Evolutionary conservation across 495 filamentous ascomycete species (phyloP), one percentile per base, ranked within the genome.

Genomic region (Lichenothelia convexa): DNA sequence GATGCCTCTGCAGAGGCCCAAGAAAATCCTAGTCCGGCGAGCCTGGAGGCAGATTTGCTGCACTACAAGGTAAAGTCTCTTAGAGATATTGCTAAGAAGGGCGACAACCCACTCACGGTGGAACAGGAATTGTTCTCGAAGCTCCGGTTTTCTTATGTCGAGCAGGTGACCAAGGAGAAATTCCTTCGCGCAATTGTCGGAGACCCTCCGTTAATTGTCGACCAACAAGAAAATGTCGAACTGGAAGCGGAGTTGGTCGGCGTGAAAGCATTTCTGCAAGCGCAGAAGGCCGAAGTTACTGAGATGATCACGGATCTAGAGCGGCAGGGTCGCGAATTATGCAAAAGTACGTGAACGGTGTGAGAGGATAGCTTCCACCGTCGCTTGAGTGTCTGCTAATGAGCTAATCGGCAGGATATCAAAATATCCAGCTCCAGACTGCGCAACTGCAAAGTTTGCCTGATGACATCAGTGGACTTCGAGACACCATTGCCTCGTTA

Each of bases 101-200:
- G 18, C 4, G 24, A 18, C 3, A 11, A 20, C 2, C 21, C 9
- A 17, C 22, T 6, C 13, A 43, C 12, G 29, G 17, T 16, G 13
- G 30, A 8, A 9, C 41, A 76, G 66, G 89, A 94, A 60, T 71
- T 95, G 20, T 95, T 94, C 57, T 78, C 82, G 29, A 94, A 94
- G 59, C 70, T 97, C 19, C 82, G 85, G 51, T 95, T 95, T 63
- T 91, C 81, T 45, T 95, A 82, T 56, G 68, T 82, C 41, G 78
- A 83, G 52, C 78, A 83, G 55, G 71, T 80, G 23, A 80, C 78
- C 30, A 82, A 82, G 48, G 78, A 84, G 48, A 80, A 80, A 43
- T 80, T 80, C 52, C 73, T 82, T 22, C 73, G 75, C 40, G 65
- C 71, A 39, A 77, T 81, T 40, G 82, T 87, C 13, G 80, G 78